A percentile compares a stretch with the other conserved stretches of the same genome.
Evolutionary conservation across 2,329 filamentous ascomycete genomes (phyloP).

Genomic region (Alternaria dauci): DNA sequence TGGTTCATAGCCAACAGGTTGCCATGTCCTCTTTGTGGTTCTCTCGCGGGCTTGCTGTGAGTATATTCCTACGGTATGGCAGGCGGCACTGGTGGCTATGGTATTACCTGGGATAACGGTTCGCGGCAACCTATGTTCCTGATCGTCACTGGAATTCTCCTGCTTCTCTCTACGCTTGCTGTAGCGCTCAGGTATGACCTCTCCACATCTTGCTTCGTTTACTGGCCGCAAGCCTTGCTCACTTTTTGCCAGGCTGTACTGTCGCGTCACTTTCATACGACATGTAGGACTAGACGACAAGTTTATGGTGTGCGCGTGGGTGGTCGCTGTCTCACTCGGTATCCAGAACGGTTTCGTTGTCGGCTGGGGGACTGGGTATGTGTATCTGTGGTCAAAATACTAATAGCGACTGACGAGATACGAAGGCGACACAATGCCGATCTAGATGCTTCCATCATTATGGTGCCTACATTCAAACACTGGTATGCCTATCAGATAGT

Average conservation of each 20-base stretch:
- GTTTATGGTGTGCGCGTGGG: conserved; percentile 22
- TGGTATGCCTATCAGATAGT: conserved; percentile 36
- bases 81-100: neutral
- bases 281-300: conserved; percentile 30
- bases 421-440: neutral
- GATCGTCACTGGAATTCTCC: conserved; percentile 19
- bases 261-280: conserved; percentile 16
- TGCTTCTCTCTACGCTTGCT: conserved; percentile 20
- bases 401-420: neutral
- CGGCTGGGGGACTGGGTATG: neutral
- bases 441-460: neutral
- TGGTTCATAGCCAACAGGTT: neutral
- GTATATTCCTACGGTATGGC: neutral
- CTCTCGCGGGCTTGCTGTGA: neutral
- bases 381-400: neutral
- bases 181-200: neutral
- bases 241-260: conserved; percentile 20
- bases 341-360: neutral
- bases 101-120: conserved; percentile 23
- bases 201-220: fast-evolving
- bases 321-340: neutral
- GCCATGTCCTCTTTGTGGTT: neutral
- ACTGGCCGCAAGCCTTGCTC: neutral
- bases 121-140: conserved; percentile 34
- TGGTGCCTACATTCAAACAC: neutral